Evolutionary conservation across 164 flowering plant species (phyloP).

Genomic region (Magnolia sinica): DNA sequence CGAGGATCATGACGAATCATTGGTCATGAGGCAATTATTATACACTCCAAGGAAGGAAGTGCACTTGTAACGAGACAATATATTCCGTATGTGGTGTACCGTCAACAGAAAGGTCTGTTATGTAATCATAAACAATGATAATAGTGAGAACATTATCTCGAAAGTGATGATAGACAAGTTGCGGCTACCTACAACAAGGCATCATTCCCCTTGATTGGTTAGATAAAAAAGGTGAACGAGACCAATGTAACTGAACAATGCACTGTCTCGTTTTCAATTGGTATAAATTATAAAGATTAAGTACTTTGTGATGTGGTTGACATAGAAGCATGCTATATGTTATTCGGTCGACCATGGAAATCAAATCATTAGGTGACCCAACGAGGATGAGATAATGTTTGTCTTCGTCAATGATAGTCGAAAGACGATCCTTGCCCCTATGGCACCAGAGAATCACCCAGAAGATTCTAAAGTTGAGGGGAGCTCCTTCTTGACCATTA

Average conservation of each 20-base stretch:
- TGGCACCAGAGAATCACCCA: background rate
- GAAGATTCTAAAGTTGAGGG: too few relatives aligned
- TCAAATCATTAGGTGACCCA: background rate
- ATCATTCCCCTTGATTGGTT: background rate
- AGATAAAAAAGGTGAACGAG: background rate
- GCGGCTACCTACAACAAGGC: background rate
- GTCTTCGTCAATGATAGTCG: background rate
- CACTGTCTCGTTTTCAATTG: background rate
- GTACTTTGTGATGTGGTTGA: background rate
- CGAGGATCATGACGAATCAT: background rate
- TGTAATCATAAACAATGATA: background rate
- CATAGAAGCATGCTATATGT: background rate
- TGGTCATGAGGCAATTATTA: too few relatives aligned
- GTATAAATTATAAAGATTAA: background rate
- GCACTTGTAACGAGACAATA: background rate
- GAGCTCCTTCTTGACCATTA: too few relatives aligned
- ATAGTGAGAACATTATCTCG: background rate
- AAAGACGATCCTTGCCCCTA: too few relatives aligned
- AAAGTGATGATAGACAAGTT: too few relatives aligned
- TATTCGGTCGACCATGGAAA: background rate
- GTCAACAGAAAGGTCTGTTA: background rate
- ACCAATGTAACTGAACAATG: background rate
- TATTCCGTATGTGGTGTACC: background rate
- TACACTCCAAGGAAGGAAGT: background rate
- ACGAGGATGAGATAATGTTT: too few relatives aligned